Evolutionary conservation across 306 rosid species (phyloP).

Genomic region (Nissolia schottii): DNA sequence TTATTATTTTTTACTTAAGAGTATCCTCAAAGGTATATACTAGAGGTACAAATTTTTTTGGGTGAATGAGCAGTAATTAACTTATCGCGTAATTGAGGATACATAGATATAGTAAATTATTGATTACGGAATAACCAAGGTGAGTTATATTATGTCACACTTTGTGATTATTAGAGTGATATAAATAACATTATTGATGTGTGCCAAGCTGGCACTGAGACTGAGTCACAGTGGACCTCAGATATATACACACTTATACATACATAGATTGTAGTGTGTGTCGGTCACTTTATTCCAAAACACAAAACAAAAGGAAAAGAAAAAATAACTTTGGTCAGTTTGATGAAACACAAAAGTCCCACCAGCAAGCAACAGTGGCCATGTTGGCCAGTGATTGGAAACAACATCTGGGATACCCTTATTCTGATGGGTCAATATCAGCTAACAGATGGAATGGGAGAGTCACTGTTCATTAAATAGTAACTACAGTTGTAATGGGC

Average conservation of each 20-base stretch:
- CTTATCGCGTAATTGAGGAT: too few relatives aligned
- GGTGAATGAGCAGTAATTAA: too few relatives aligned
- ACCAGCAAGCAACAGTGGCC: neutral
- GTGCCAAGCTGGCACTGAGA: neutral
- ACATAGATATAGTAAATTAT: too few relatives aligned
- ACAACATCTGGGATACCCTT: neutral
- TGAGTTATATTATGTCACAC: too few relatives aligned
- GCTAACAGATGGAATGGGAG: neutral
- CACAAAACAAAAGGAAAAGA: neutral
- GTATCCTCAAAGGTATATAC: too few relatives aligned
- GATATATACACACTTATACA: neutral
- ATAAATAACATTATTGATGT: neutral
- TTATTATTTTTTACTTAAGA: too few relatives aligned
- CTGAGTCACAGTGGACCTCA: neutral
- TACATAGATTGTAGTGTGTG: constrained; percentile 7
- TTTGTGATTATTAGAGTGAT: neutral
- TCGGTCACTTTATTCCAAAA: constrained; percentile 27
- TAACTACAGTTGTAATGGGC: neutral
- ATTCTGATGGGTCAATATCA: constrained; percentile 24
- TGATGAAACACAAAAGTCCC: neutral
- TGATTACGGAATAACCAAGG: too few relatives aligned
- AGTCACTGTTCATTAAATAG: neutral
- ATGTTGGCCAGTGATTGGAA: neutral
- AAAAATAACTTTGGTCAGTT: constrained; percentile 19
- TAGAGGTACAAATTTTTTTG: too few relatives aligned